Conservation (phyloP, 345 rosid species). For the Acer saccharum region DNA sequence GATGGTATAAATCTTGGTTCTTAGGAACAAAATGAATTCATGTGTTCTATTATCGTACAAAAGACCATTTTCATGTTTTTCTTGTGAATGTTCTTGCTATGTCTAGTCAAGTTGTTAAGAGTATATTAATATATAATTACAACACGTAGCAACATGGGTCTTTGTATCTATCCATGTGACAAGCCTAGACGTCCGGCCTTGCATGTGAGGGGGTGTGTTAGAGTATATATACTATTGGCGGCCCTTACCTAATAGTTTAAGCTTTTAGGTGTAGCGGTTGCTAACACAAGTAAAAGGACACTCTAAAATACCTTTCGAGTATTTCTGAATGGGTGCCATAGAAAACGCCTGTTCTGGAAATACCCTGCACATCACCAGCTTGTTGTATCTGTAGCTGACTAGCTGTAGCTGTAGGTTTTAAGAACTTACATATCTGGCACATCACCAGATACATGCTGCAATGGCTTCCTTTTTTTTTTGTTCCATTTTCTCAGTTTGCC, state of each 20-base stretch:
- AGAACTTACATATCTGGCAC: neutral
- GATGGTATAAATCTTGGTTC: constrained; percentile 55
- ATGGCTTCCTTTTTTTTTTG: neutral
- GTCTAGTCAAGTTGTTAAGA: neutral
- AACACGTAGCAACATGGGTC: too few relatives aligned
- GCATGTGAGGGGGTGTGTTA: too few relatives aligned
- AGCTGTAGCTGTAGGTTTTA: neutral
- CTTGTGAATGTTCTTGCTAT: constrained; percentile 8
- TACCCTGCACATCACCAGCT: too few relatives aligned
- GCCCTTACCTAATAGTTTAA: too few relatives aligned
- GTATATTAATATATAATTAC: too few relatives aligned
- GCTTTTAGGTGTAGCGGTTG: too few relatives aligned
- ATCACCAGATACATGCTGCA: neutral
- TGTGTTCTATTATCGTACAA: neutral
- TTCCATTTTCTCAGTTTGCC: neutral
- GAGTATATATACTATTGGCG: too few relatives aligned
- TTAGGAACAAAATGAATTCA: constrained; percentile 3
- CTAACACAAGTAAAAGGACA: neutral
- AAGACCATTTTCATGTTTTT: neutral
- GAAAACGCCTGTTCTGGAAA: too few relatives aligned
- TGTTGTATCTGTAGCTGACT: constrained; percentile 1
- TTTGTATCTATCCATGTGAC: too few relatives aligned
- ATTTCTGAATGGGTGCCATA: neutral
- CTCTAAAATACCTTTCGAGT: neutral
- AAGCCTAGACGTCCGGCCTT: too few relatives aligned